These are phyloP conservation scores for Clarkia xantiana DNA, from an alignment of 345 rosid species.

Conservation along the genomic window DNA sequence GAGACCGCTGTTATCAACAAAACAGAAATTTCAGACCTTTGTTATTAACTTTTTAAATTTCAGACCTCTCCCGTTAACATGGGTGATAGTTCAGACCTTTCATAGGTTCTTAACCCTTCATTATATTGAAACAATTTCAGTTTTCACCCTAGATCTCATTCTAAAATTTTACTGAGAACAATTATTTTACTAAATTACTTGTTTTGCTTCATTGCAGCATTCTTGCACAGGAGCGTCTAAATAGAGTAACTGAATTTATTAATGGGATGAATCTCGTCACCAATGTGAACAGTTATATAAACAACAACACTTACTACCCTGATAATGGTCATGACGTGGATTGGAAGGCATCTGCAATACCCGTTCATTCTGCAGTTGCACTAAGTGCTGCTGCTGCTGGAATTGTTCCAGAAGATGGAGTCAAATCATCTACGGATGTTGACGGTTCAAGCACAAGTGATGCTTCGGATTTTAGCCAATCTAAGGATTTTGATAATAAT, in stretches of 20 bases:
- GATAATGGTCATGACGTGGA: conserved; percentile 23
- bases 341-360: conserved; percentile 79
- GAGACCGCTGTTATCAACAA: too few relatives aligned
- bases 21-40: too few relatives aligned
- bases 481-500: conserved; percentile 55
- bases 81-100: too few relatives aligned
- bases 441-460: conserved; percentile 47
- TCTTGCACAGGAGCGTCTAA: conserved; percentile 93
- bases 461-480: conserved; percentile 50
- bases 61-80: too few relatives aligned
- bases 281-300: conserved; percentile 25
- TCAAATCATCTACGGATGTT: conserved; percentile 46
- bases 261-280: conserved; percentile 39
- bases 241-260: conserved; percentile 72
- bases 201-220: conserved; percentile 49
- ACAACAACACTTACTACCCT: conserved; percentile 20
- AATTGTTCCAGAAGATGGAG: conserved; percentile 42
- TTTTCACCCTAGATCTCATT: conserved; percentile 2
- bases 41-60: too few relatives aligned
- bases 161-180: conserved; percentile 6
- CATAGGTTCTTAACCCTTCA: not conserved
- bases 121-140: not conserved
- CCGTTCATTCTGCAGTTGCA: conserved; percentile 54
- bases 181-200: not conserved
- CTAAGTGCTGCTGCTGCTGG: conserved; percentile 84